Conservation (phyloP, 768 basidiomycete species). For the Pulveroboletus sp. region DNA sequence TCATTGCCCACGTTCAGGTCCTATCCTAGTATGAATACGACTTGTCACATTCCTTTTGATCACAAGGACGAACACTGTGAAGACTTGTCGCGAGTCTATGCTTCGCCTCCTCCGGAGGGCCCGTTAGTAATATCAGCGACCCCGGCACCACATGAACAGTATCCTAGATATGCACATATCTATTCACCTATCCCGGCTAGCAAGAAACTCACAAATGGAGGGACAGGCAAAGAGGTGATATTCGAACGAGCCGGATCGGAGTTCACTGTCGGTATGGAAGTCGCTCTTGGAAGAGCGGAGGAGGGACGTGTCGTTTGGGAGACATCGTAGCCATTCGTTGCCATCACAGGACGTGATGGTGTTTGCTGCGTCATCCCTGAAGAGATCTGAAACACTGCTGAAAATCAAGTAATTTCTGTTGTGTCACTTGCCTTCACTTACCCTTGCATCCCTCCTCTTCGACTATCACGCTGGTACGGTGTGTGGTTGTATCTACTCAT, state of each 20-base stretch:
- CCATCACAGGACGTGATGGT: background rate
- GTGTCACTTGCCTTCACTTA: slow-evolving; percentile 15
- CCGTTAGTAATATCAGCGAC: slow-evolving; percentile 20
- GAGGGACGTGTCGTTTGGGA: slow-evolving; percentile 31
- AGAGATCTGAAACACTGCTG: background rate
- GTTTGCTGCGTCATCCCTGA: background rate
- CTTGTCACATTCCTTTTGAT: slow-evolving; percentile 15
- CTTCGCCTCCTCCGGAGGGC: slow-evolving; percentile 27
- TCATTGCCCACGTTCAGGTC: slow-evolving; percentile 18
- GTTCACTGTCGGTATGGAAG: slow-evolving; percentile 28
- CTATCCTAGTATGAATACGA: slow-evolving; percentile 2
- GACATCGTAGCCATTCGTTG: slow-evolving; percentile 2
- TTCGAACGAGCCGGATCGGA: slow-evolving; percentile 27
- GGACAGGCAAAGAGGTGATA: slow-evolving; percentile 17
- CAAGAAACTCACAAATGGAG: slow-evolving; percentile 12
- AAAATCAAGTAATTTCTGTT: slow-evolving; percentile 13
- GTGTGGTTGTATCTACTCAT: background rate
- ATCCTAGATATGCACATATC: slow-evolving; percentile 29
- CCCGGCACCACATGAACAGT: slow-evolving; percentile 17
- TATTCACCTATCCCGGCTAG: slow-evolving; percentile 12
- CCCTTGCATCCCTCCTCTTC: slow-evolving; percentile 1
- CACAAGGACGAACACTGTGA: slow-evolving; percentile 19
- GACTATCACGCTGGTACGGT: slow-evolving; percentile 4
- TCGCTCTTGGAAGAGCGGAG: slow-evolving; percentile 30
- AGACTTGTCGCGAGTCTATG: slow-evolving; percentile 29